phyloP scores from a whole-genome alignment of 305 asterid species.

The Nicotiana rustica region DNA sequence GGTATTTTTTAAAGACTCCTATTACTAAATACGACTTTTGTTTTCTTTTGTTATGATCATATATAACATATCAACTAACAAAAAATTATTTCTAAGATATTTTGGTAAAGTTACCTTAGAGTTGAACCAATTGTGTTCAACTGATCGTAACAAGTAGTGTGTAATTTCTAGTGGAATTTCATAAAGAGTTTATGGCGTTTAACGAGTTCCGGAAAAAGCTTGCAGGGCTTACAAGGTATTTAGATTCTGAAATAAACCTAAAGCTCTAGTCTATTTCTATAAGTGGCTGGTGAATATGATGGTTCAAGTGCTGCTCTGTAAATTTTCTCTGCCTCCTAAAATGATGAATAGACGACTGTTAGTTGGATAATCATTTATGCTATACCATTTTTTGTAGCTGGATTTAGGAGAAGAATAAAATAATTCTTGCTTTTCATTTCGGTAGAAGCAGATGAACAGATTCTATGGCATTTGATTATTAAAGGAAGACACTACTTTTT shows the following conservation, averaged over 20 bases:
- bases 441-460: slow-evolving; percentile 7
- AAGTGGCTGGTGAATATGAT: slow-evolving; percentile 27
- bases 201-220: slow-evolving; percentile 89
- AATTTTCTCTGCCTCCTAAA: background rate
- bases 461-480: background rate
- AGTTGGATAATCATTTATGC: background rate
- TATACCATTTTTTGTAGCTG: background rate
- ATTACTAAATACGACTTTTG: no score
- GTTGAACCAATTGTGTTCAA: no score
- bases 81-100: no score
- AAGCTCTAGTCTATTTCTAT: background rate
- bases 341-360: background rate
- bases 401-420: background rate
- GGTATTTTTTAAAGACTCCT: no score
- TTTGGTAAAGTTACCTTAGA: no score
- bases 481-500: background rate
- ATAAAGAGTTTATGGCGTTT: slow-evolving; percentile 37
- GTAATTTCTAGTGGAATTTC: no score
- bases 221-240: slow-evolving; percentile 90
- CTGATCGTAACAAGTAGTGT: no score
- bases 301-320: slow-evolving; percentile 22
- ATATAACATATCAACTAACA: no score
- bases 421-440: background rate
- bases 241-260: slow-evolving; percentile 2
- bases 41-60: no score